Percentiles rank a stretch among this genome's conserved stretches.
phyloP scores from a whole-genome alignment of 257 asterid species.

The Handroanthus guayacan region DNA sequence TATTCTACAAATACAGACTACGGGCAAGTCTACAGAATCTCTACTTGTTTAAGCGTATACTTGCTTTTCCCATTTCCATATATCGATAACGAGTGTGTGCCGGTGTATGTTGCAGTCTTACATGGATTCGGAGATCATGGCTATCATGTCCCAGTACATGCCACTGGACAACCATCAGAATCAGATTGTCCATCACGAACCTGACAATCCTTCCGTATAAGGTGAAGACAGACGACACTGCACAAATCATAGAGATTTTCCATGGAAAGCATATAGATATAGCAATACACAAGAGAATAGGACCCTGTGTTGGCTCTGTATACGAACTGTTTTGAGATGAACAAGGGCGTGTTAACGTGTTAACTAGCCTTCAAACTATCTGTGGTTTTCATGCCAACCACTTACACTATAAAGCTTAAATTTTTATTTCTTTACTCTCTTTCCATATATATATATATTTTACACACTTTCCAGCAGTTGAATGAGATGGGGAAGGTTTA shows the following conservation, averaged over 20 bases:
- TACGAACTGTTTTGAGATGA: conserved; percentile 28
- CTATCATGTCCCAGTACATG: conserved; percentile 97
- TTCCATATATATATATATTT: too few species aligned
- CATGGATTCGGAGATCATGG: conserved; percentile 98
- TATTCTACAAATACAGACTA: conserved; percentile 92
- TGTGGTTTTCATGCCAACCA: not conserved
- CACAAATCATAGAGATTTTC: not conserved
- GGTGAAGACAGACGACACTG: not conserved
- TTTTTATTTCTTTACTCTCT: too few species aligned
- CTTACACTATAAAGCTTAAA: not conserved
- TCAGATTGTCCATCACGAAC: conserved; percentile 69
- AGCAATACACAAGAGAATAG: not conserved
- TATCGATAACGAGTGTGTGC: not conserved
- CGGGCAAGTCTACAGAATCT: conserved; percentile 54
- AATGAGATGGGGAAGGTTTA: too few species aligned
- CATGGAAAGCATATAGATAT: not conserved
- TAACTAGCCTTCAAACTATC: conserved; percentile 1
- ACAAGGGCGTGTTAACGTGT: conserved; percentile 3
- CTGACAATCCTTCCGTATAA: conserved; percentile 60
- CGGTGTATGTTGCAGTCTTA: conserved; percentile 63
- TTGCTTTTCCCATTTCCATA: too few species aligned
- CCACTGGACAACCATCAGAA: conserved; percentile 85
- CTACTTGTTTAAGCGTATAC: not conserved
- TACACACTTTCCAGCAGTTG: too few species aligned
- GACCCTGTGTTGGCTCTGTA: conserved; percentile 18